These are phyloP conservation scores for Blastomyces emzantsi DNA, from an alignment of 2,329 filamentous ascomycete genomes.

Conservation along the genomic window DNA sequence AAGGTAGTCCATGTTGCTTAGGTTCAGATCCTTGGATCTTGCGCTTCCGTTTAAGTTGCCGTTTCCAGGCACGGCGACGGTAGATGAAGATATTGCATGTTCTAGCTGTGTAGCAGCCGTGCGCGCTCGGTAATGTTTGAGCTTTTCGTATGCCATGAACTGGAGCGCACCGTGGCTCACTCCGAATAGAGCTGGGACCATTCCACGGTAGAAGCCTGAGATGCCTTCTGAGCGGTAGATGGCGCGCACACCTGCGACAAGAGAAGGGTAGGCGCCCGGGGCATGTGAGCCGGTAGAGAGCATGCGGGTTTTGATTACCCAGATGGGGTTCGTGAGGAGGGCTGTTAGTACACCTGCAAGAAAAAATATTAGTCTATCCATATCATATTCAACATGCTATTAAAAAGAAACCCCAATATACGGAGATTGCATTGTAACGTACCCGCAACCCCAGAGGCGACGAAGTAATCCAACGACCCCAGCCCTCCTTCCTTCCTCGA, in stretches of 20 bases:
- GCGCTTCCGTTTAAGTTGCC: not conserved
- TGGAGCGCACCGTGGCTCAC: conserved; percentile 90
- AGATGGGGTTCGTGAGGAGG: conserved; percentile 84
- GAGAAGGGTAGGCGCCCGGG: conserved; percentile 70
- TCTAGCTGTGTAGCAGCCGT: conserved; percentile 20
- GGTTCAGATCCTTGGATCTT: conserved; percentile 24
- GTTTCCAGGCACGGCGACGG: not conserved
- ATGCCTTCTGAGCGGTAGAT: conserved; percentile 65
- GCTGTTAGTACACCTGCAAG: conserved; percentile 62
- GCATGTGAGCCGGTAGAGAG: conserved; percentile 68
- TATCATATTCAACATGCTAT: not conserved
- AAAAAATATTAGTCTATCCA: not conserved
- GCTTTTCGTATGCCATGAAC: conserved; percentile 84
- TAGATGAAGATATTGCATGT: conserved; percentile 4
- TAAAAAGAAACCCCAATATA: not conserved
- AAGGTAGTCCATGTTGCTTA: conserved; percentile 70
- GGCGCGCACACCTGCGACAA: conserved; percentile 58
- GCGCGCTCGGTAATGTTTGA: conserved; percentile 53
- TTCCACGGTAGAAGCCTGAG: conserved; percentile 76
- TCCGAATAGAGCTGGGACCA: conserved; percentile 72
- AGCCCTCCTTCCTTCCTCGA: conserved; percentile 18
- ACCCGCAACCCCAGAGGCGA: conserved; percentile 58
- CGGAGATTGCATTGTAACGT: conserved; percentile 16
- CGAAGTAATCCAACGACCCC: conserved; percentile 64
- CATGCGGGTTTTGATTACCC: conserved; percentile 98